phyloP scores from a whole-genome alignment of 371 early-diverging fungal genomes.

The Parasitella parasitica region DNA sequence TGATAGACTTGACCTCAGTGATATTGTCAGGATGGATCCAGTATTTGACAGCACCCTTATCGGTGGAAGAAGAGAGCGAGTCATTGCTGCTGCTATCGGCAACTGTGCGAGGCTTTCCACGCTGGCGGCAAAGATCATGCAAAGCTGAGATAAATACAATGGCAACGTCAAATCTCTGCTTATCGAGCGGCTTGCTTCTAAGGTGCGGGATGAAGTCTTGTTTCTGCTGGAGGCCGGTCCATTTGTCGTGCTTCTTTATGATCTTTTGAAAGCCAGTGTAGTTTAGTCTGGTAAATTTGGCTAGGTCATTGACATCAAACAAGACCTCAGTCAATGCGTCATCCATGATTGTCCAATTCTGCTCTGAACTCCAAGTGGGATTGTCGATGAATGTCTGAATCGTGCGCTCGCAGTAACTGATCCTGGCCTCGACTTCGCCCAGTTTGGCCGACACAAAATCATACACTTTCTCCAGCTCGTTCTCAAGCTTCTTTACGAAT shows the following conservation, averaged over 20 bases:
- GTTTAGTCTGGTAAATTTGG: conserved; percentile 90
- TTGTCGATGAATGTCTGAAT: conserved; percentile 54
- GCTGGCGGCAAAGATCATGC: conserved; percentile 41
- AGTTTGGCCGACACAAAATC: conserved; percentile 78
- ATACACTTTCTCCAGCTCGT: conserved; percentile 84
- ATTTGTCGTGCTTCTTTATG: conserved; percentile 93
- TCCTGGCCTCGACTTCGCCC: conserved; percentile 79
- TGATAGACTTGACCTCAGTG: conserved; percentile 90
- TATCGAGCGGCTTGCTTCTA: conserved; percentile 51
- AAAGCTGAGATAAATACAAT: conserved; percentile 49
- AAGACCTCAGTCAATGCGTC: conserved; percentile 49
- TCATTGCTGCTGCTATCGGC: conserved; percentile 16
- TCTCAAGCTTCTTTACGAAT: conserved; percentile 69
- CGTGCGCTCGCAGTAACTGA: conserved; percentile 79
- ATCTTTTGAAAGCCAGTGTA: conserved; percentile 93
- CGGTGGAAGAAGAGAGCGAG: conserved; percentile 26
- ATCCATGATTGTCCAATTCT: conserved; percentile 43
- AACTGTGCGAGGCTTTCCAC: conserved; percentile 32
- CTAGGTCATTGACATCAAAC: conserved; percentile 82
- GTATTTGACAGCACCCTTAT: conserved; percentile 91
- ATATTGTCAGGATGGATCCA: conserved; percentile 99
- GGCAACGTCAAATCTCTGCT: conserved; percentile 58
- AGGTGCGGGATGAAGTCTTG: conserved; percentile 81
- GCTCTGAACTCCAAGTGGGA: conserved; percentile 33
- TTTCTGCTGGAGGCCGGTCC: conserved; percentile 67